Percentiles rank a stretch among this genome's conserved stretches.
These are phyloP conservation scores for Claviceps humidiphila DNA, from an alignment of 2,329 filamentous ascomycete species.

Conservation along the genomic window DNA sequence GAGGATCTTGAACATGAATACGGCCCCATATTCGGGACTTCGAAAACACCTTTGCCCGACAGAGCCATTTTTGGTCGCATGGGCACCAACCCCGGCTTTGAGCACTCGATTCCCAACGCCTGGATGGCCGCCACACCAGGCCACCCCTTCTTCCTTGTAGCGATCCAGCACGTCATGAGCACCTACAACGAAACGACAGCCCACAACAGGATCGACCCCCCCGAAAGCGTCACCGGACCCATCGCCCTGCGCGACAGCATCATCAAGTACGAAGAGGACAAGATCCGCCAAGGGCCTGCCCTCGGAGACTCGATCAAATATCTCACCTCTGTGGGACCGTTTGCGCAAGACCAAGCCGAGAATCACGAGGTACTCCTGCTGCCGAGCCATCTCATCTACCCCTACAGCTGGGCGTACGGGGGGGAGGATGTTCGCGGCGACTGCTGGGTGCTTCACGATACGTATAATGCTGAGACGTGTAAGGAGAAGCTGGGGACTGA, in stretches of 20 bases:
- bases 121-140: conserved; percentile 23
- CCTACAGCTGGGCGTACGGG: conserved; percentile 13
- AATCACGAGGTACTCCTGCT: conserved; percentile 11
- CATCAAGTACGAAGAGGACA: background rate
- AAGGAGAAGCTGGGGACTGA: conserved; percentile 10
- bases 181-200: background rate
- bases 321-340: background rate
- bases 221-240: background rate
- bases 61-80: conserved; percentile 19
- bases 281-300: background rate
- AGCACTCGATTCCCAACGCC: conserved; percentile 22
- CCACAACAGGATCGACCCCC: no score
- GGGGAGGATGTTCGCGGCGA: conserved; percentile 4
- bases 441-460: conserved; percentile 11
- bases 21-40: background rate
- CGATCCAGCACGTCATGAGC: conserved; percentile 7
- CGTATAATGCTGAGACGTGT: conserved; percentile 10
- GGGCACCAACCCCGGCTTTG: conserved; percentile 15
- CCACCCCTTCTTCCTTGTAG: conserved; percentile 20
- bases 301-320: background rate
- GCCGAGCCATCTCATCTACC: conserved; percentile 12
- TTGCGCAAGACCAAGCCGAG: background rate
- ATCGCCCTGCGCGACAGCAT: background rate
- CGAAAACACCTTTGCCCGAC: background rate
- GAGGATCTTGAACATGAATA: conserved; percentile 2